phyloP scores from a whole-genome alignment of 176 grass and related monocot species.

The Coix lacrymajobi region DNA sequence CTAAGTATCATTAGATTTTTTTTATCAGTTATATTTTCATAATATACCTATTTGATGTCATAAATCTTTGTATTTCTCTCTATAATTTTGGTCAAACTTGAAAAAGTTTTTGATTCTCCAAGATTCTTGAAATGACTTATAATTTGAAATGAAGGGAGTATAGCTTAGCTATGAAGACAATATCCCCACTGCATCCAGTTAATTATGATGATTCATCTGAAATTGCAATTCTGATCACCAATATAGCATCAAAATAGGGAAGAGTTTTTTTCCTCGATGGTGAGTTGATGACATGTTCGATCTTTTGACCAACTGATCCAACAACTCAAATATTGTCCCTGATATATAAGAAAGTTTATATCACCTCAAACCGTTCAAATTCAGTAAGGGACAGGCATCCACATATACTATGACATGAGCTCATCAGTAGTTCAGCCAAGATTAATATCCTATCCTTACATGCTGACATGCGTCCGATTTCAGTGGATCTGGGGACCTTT shows the following conservation, averaged over 20 bases:
- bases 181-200: neutral
- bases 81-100: too few relatives aligned
- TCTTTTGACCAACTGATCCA: neutral
- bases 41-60: too few relatives aligned
- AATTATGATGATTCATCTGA: neutral
- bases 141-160: too few relatives aligned
- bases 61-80: too few relatives aligned
- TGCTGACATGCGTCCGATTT: conserved; percentile 2
- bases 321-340: neutral
- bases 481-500: neutral
- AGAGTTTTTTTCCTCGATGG: neutral
- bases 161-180: neutral
- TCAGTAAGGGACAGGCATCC: neutral
- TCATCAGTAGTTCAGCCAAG: neutral
- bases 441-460: neutral
- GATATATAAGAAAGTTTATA: neutral
- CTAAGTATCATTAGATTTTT: too few relatives aligned
- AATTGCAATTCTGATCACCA: neutral
- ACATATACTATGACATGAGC: neutral
- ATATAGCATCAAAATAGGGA: neutral
- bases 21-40: too few relatives aligned
- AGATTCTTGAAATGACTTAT: too few relatives aligned
- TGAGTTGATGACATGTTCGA: neutral
- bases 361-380: neutral
- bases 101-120: too few relatives aligned